Evolutionary conservation across 805 yeast genomes (phyloP), one percentile per base, ranked within the genome.

Genomic region (Yamadazyma ubonensis): DNA sequence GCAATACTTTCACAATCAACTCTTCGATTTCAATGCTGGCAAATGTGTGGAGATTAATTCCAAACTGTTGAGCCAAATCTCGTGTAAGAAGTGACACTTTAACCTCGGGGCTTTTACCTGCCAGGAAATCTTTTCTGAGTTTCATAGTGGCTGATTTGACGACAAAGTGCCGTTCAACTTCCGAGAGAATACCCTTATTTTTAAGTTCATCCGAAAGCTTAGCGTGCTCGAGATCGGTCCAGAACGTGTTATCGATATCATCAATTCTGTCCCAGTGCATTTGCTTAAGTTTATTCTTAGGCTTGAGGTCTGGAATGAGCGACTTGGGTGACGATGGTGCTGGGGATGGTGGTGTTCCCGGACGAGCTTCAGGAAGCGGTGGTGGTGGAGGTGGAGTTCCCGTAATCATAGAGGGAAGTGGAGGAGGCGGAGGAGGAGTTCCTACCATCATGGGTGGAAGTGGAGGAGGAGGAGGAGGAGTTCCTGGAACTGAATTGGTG

Each of bases 181-280:
- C 95, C 29, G 78, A 77, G 43, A 90, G 75, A 8, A 91, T 80
- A 43, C 99, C 99, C 44, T 77, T 79, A 43, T 81, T 83, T 37
- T 75, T 67, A 35, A 91, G 67, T 45, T 79, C 79, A 44, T 79
- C 83, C 2, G 84, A 78, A 29, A 79, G 63, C 15, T 70, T 71
- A 2, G 72, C 75, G 16, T 83, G 79, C 28, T 81, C 78, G 22
- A 79, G 71, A 19, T 76, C 74, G 14, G 79, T 75, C 98, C 99
- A 91, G 44, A 93, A 84, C 0, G 98, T 90, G 32, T 82, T 78
- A 38, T 82, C 85, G 15, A 93, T 83, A 43, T 81, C 75, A 23
- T 91, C 96, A 27, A 95, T 72, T 54, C 86, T 87, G 51, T 91
- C 96, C 98, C 98, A 95, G 59, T 93, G 99, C 70, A 93, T 75